Percentiles rank a stretch among this genome's conserved stretches.
Conservation (phyloP, 1,284 basidiomycete species). For the Irpex sp. region DNA sequence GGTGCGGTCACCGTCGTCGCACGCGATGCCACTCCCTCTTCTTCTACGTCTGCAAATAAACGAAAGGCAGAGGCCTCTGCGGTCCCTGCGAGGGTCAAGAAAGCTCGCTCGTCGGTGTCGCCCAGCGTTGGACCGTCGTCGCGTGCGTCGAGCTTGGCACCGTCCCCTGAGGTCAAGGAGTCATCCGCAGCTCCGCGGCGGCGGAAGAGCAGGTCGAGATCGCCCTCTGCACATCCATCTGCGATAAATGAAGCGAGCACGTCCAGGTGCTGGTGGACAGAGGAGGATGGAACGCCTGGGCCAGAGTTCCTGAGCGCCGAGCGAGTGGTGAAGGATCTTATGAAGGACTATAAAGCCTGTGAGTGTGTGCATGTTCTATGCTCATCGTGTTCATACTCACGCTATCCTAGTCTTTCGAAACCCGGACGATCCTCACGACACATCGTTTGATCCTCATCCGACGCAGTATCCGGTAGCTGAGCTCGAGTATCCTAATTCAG, state of each 20-base stretch:
- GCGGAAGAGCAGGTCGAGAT: slow-evolving; percentile 9
- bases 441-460: slow-evolving; percentile 55
- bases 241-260: slow-evolving; percentile 17
- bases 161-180: slow-evolving; percentile 17
- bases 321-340: slow-evolving; percentile 50
- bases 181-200: slow-evolving; percentile 18
- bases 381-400: background rate
- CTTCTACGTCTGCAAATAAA: slow-evolving; percentile 5
- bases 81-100: slow-evolving; percentile 18
- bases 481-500: slow-evolving; percentile 69
- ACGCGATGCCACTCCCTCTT: slow-evolving; percentile 18
- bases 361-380: slow-evolving; percentile 25
- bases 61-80: slow-evolving; percentile 12
- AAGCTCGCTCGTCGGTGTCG: slow-evolving; percentile 21
- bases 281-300: slow-evolving; percentile 49
- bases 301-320: slow-evolving; percentile 55
- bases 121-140: slow-evolving; percentile 15
- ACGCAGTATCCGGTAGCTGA: slow-evolving; percentile 55
- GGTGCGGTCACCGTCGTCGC: slow-evolving; percentile 22
- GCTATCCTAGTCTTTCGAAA: slow-evolving; percentile 57
- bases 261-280: slow-evolving; percentile 44
- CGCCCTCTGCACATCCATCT: slow-evolving; percentile 24
- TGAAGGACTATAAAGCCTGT: slow-evolving; percentile 68
- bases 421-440: slow-evolving; percentile 53
- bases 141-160: slow-evolving; percentile 21